phyloP scores from a whole-genome alignment of 768 basidiomycete species.

The Serendipita sp. region DNA sequence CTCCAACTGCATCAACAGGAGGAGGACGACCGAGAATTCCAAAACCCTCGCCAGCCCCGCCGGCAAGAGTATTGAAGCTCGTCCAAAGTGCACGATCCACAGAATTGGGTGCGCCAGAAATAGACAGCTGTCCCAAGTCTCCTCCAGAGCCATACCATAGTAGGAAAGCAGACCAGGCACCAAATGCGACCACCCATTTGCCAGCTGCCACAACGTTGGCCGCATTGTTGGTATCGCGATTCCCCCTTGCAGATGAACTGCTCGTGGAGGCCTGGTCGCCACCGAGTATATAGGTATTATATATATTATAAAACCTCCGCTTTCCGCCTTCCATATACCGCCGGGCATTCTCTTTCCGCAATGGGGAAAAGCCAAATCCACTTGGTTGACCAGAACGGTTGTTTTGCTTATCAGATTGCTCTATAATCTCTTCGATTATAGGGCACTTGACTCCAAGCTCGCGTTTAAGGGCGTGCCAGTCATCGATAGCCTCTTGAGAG shows the following conservation, averaged over 20 bases:
- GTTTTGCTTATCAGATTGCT: slow-evolving; percentile 16
- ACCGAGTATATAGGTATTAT: slow-evolving; percentile 52
- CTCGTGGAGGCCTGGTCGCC: slow-evolving; percentile 19
- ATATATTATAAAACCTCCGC: slow-evolving; percentile 67
- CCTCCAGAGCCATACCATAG: slow-evolving; percentile 27
- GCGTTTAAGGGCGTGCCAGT: slow-evolving; percentile 65
- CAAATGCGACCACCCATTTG: slow-evolving; percentile 1
- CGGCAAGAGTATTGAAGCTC: slow-evolving; percentile 52
- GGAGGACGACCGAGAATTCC: slow-evolving; percentile 35
- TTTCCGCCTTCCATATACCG: slow-evolving; percentile 12
- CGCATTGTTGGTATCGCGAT: slow-evolving; percentile 27
- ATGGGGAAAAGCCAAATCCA: slow-evolving; percentile 5
- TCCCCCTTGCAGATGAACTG: slow-evolving; percentile 19
- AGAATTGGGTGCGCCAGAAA: slow-evolving; percentile 51
- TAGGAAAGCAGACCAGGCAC: slow-evolving; percentile 22
- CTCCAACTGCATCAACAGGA: not conserved
- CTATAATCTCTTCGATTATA: slow-evolving; percentile 60
- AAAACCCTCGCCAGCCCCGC: slow-evolving; percentile 56
- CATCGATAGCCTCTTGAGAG: slow-evolving; percentile 48
- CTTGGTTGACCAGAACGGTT: slow-evolving; percentile 5
- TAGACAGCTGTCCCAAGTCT: slow-evolving; percentile 37
- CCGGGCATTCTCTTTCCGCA: slow-evolving; percentile 14
- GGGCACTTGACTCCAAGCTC: slow-evolving; percentile 63
- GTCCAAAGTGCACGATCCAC: slow-evolving; percentile 68
- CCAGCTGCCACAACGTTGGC: not conserved